Base-by-base conservation (phyloP, 1,139 yeast genomes). In the Wickerhamiella pararugosa region DNA sequence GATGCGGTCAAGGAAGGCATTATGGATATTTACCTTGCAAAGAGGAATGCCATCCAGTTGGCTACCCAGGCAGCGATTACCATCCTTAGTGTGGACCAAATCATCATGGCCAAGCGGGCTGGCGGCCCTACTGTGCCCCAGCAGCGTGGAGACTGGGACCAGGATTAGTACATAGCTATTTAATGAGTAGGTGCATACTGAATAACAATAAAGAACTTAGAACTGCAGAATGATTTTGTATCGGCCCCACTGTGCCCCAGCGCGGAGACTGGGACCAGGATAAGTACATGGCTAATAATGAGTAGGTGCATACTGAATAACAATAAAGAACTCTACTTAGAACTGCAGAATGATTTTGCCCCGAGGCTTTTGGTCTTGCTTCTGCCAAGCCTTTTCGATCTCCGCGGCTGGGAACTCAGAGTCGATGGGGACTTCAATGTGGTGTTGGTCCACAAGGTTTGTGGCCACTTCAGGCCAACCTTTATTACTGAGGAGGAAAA, bases 241-340 rank as follows among this genome's bases (percentile, higher is more conserved):
- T 45, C 52, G 98, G 98, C 27, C 98, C 98, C 37, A 80, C 71
- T 38, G 76, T 86, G 71, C 95, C 96, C 42, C 71, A 76, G 58
- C 76, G 79, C 60, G 95, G 95, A 46, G 87, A 87, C 67, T 87
- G 97, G 98, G 97, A 87, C 60, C 94, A 80, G 64, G 97, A 74
- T 33, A 51, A 42, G 34, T 30, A 36, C 21, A 15, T 15, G 4
- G 21, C 21, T 15, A 15, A 3, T 15, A 15, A 4, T 15, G 21
- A 15, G 21, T 15, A 15, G 21, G 21, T 15, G 21, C 21, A 15
- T 15, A 15, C 21, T 15, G 21, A 15, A 15, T 15, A 15, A 15
- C 21, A 15, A 15, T 15, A 15, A 15, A 15, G 21, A 15, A 15
- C 21, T 15, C 21, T 15, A 4, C 21, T 15, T 9, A 37, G 32